Conservation (phyloP, 2,329 filamentous ascomycete genomes). For the Bipolaris sorokiniana region DNA sequence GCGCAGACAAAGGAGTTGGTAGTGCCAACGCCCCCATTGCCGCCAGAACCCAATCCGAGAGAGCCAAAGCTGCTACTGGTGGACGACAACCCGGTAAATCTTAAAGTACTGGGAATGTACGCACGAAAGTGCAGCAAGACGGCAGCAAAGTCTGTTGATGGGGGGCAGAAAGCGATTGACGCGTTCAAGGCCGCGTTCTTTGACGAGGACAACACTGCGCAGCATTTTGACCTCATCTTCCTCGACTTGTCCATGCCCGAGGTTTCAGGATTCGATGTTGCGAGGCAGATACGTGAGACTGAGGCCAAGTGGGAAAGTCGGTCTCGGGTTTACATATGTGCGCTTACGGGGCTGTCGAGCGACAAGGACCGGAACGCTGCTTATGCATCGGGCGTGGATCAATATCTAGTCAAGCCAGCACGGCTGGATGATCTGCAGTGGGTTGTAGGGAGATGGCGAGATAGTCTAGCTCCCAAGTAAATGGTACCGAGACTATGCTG, state of each 20-base stretch:
- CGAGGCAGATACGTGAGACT: constrained; percentile 13
- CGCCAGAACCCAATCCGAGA: neutral
- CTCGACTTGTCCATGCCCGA: constrained; percentile 14
- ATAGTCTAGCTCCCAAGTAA: neutral
- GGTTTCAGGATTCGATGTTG: constrained; percentile 12
- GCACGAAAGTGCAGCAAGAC: constrained; percentile 9
- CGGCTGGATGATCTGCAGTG: constrained; percentile 6
- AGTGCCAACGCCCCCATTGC: neutral
- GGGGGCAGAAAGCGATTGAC: constrained; percentile 12
- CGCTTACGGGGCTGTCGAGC: constrained; percentile 13
- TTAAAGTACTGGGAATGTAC: constrained; percentile 14
- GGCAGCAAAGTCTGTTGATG: constrained; percentile 7
- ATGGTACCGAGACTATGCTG: neutral
- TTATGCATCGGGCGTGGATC: constrained; percentile 12
- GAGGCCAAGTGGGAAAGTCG: neutral
- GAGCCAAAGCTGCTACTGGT: constrained; percentile 12
- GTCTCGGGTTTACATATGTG: constrained; percentile 10
- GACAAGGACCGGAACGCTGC: constrained; percentile 13
- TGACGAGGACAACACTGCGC: neutral
- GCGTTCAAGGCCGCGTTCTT: constrained; percentile 1
- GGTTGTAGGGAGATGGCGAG: constrained; percentile 6
- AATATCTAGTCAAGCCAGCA: constrained; percentile 12
- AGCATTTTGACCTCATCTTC: constrained; percentile 13
- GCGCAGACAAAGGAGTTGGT: neutral
- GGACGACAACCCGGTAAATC: constrained; percentile 13